phyloP scores from a whole-genome alignment of 139 green algal species.

The Chlamydomonas sp. region DNA sequence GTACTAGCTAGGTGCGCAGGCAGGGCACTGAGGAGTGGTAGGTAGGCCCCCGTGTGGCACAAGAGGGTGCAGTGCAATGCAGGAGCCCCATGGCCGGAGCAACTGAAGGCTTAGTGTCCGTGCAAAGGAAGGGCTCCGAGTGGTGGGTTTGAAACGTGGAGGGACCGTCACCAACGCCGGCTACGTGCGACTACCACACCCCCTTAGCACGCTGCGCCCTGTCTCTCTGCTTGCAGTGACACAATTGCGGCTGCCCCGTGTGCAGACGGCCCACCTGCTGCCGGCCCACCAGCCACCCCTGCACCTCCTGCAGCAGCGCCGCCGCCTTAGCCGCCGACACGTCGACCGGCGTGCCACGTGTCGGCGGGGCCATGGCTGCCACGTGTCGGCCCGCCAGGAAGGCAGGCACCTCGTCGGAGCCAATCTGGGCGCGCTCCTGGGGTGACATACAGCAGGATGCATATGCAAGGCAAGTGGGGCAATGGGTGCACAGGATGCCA shows the following conservation, averaged over 20 bases:
- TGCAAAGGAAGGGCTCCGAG: background rate
- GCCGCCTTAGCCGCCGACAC: background rate
- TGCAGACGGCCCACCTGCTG: slow-evolving; percentile 33
- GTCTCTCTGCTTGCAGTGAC: background rate
- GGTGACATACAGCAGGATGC: background rate
- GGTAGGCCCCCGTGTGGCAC: background rate
- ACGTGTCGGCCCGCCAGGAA: slow-evolving; percentile 42
- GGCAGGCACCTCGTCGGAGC: slow-evolving; percentile 2
- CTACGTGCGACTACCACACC: background rate
- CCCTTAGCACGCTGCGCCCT: background rate
- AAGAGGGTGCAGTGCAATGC: background rate
- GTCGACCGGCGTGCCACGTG: background rate
- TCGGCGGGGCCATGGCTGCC: slow-evolving; percentile 3
- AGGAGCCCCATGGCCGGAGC: background rate
- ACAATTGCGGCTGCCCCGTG: background rate
- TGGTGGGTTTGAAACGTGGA: no score
- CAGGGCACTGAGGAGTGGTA: slow-evolving; percentile 56
- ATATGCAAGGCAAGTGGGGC: background rate
- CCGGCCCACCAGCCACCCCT: slow-evolving; percentile 30
- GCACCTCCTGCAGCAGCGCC: slow-evolving; percentile 54
- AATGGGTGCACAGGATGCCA: background rate
- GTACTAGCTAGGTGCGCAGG: slow-evolving; percentile 63
- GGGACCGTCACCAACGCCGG: no score
- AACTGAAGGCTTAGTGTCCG: background rate
- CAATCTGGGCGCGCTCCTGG: slow-evolving; percentile 48